phyloP scores from a whole-genome alignment of 2,329 filamentous ascomycete species.

The Aspergillus neoniger region DNA sequence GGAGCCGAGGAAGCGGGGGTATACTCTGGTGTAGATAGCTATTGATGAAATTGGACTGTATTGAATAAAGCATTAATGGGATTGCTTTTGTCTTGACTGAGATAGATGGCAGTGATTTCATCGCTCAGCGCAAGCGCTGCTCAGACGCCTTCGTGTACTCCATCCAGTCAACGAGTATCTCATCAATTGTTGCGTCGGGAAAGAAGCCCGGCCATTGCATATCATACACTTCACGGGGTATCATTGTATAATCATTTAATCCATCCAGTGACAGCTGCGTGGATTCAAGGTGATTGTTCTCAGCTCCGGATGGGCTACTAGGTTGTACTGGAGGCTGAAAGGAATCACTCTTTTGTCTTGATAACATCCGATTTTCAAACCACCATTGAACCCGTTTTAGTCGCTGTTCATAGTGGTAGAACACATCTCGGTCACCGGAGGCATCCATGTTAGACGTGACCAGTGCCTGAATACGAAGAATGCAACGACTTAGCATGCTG shows the following conservation, averaged over 20 bases:
- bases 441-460: constrained; percentile 2
- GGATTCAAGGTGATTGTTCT: not conserved
- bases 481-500: constrained; percentile 6
- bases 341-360: not conserved
- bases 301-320: not conserved
- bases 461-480: constrained; percentile 16
- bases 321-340: not conserved
- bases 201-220: not conserved
- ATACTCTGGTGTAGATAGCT: no score
- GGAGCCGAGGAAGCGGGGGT: not conserved
- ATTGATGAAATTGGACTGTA: not conserved
- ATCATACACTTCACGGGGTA: not conserved
- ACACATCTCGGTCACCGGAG: constrained; percentile 11
- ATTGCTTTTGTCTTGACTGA: not conserved
- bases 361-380: constrained; percentile 3
- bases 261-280: not conserved
- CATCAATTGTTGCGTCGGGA: constrained; percentile 1
- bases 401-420: constrained; percentile 11
- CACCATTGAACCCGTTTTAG: constrained; percentile 11
- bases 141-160: not conserved
- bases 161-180: constrained; percentile 9
- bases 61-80: not conserved
- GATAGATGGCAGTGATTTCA: no score
- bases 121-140: not conserved
- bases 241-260: not conserved